Evolutionary conservation across 2,329 filamentous ascomycete species (phyloP).

Genomic region (Aspergillus melleus): DNA sequence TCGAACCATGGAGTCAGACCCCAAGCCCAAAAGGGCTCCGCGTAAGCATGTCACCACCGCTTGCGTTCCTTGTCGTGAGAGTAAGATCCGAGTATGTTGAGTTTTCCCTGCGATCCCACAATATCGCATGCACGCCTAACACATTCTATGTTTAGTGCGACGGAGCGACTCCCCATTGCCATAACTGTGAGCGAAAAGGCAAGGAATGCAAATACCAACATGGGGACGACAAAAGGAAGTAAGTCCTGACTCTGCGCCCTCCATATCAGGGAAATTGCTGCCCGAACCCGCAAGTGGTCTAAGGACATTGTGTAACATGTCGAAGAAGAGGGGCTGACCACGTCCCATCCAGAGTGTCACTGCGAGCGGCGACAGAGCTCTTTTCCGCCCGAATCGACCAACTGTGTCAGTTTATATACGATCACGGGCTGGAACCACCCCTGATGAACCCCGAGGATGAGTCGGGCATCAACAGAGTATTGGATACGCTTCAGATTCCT

Average conservation of each 20-base stretch:
- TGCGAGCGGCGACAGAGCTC: constrained; percentile 37
- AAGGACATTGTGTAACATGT: background rate
- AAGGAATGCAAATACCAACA: constrained; percentile 42
- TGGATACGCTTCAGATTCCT: constrained; percentile 38
- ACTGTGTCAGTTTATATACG: constrained; percentile 42
- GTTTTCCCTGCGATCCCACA: background rate
- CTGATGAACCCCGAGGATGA: constrained; percentile 41
- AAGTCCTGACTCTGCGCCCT: constrained; percentile 15
- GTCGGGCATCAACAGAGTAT: constrained; percentile 37
- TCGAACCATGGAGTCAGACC: constrained; percentile 24
- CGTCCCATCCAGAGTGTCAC: constrained; percentile 30
- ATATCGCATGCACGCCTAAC: background rate
- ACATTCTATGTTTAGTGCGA: constrained; percentile 31
- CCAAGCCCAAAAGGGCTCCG: constrained; percentile 32
- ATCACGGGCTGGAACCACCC: constrained; percentile 41
- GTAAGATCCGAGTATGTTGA: constrained; percentile 43
- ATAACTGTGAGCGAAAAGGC: constrained; percentile 40
- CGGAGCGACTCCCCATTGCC: constrained; percentile 37
- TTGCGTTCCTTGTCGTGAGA: constrained; percentile 47
- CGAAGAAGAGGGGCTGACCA: constrained; percentile 3
- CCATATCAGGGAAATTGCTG: background rate
- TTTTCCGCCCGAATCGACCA: constrained; percentile 42
- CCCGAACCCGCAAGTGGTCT: background rate
- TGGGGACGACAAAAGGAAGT: constrained; percentile 44
- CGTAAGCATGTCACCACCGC: constrained; percentile 48